Evolutionary conservation across 257 asterid genomes (phyloP), one percentile per base, ranked within the genome.

Genomic region (Solanum appendiculatum): DNA sequence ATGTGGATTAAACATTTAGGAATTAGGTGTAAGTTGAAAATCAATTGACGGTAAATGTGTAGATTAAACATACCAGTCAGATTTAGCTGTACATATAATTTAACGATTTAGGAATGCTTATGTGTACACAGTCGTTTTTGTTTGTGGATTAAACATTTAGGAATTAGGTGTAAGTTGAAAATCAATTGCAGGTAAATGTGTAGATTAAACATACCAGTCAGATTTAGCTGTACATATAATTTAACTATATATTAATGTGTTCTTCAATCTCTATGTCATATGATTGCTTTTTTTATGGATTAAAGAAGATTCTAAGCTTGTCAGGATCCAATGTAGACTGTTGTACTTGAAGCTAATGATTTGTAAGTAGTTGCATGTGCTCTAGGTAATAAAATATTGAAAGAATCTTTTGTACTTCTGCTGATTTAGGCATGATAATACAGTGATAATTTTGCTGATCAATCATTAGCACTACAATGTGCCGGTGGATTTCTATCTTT

Each of bases 301-400:
- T 51, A 25, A 75, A 58, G 89, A 89, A 64, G 87, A 86, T 82
- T 58, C 75, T 72, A 20, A 77, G 70, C 48, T 66, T 86, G 87
- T 85, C 68, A 69, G 69, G 83, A 64, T 34, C 84, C 29, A 44
- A 77, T 29, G 36, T n/a, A 31, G 34, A 73, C 31, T 66, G 81
- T 37, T 77, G 87, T 31, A 25, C 66, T 88, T 63, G 39, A 64
- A 80, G 42, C 63, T 36, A 81, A 60, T 34, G 11, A 77, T 74
- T 68, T 23, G 31, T 44, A 15, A 75, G 85, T 82, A 33, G 56
- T 70, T 88, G 64, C 90, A 81, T 89, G 87, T 82, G 89, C 69
- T 81, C 66, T 46, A 48, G 42, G 68, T 48, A 18, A 31, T 81
- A 81, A 48, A 18, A 48, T 48, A 81, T 48, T 29, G 63, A 78